phyloP scores from a whole-genome alignment of 2,329 filamentous ascomycete genomes.

The Talaromyces sp. region DNA sequence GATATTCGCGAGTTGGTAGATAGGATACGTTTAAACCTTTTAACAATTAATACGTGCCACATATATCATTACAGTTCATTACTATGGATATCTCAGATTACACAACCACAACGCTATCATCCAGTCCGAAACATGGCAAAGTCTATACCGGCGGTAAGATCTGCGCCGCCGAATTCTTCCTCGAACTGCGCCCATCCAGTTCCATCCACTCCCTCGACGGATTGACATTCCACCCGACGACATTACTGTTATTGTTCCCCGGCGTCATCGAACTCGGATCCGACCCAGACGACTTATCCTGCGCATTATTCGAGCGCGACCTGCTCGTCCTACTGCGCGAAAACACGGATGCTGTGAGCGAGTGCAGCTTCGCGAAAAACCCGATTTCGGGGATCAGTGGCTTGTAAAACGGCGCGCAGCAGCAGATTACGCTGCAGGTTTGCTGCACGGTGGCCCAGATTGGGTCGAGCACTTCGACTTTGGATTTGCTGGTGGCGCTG shows the following conservation, averaged over 20 bases:
- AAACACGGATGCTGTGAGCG: neutral
- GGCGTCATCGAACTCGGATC: neutral
- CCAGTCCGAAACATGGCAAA: neutral
- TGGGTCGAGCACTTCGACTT: slow-evolving; percentile 5
- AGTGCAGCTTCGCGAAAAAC: neutral
- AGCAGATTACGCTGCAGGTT: slow-evolving; percentile 7
- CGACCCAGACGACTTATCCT: neutral
- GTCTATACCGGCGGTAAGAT: neutral
- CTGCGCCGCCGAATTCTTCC: neutral
- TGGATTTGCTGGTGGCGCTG: slow-evolving; percentile 1
- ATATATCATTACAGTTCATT: neutral
- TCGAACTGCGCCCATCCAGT: neutral
- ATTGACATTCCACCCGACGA: neutral
- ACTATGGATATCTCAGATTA: neutral
- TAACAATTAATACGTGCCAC: neutral
- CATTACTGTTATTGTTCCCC: neutral
- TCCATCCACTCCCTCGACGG: neutral
- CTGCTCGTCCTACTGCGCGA: neutral
- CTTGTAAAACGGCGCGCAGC: slow-evolving; percentile 7
- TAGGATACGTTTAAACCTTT: neutral
- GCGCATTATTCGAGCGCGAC: neutral
- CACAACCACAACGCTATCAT: neutral
- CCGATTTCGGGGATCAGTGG: neutral
- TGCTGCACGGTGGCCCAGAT: slow-evolving; percentile 10
- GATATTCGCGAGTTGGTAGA: neutral